These are phyloP conservation scores for Pyricularia sp. DNA, from an alignment of 2,329 filamentous ascomycete species.

Conservation along the genomic window DNA sequence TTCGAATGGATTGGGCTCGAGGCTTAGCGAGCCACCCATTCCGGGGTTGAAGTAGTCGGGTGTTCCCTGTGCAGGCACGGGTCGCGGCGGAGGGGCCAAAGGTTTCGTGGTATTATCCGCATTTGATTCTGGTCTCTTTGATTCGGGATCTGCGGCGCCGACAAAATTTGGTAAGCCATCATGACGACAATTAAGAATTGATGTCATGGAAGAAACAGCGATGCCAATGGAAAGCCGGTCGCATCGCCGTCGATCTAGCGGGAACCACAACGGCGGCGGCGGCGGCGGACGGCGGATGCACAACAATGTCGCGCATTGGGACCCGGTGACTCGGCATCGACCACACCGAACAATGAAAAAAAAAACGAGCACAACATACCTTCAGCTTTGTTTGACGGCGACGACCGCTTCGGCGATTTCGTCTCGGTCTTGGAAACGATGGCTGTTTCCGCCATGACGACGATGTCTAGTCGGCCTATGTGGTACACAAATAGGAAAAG, in stretches of 20 bases:
- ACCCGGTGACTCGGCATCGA: not conserved
- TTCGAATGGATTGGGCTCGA: constrained; percentile 95
- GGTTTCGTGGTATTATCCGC: constrained; percentile 39
- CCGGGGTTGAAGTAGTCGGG: constrained; percentile 62
- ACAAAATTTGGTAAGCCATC: not conserved
- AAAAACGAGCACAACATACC: not conserved
- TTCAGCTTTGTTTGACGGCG: not conserved
- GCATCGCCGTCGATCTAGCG: not conserved
- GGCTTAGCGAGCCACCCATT: constrained; percentile 47
- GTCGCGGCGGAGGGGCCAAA: constrained; percentile 62
- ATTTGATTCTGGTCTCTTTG: not conserved
- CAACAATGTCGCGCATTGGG: not conserved
- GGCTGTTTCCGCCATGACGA: not conserved
- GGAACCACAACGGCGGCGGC: not conserved
- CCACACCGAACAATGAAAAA: not conserved
- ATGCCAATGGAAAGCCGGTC: not conserved
- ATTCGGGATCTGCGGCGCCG: not conserved
- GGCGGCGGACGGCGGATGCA: not conserved
- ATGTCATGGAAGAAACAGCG: not conserved
- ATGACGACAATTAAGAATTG: not conserved
- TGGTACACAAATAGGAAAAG: not conserved
- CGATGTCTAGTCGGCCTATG: not conserved
- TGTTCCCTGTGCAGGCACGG: constrained; percentile 32
- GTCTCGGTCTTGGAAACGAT: not conserved
- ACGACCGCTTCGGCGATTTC: not conserved